phyloP scores from a whole-genome alignment of 116 monocot species.

The Papilionanthe hybrid region DNA sequence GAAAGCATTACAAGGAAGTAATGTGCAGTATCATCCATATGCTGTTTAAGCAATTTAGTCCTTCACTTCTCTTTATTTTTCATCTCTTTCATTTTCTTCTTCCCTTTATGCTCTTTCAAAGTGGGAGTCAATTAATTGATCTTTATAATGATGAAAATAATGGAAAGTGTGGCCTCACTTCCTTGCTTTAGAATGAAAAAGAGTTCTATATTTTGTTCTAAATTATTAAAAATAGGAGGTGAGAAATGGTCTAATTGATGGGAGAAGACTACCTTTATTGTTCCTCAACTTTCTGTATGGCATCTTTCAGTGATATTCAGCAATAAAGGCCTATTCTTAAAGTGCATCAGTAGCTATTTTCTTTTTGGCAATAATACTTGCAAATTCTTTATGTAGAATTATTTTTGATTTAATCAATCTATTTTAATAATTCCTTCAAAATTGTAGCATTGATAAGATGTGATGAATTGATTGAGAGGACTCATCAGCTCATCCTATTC shows the following conservation, averaged over 20 bases:
- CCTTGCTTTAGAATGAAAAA: neutral
- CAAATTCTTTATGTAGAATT: too few species aligned
- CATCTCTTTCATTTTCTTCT: neutral
- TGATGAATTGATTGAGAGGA: too few species aligned
- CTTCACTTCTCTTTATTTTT: neutral
- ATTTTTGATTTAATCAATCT: too few species aligned
- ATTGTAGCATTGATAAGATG: too few species aligned
- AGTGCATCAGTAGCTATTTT: slow-evolving; percentile 2
- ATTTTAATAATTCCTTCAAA: too few species aligned
- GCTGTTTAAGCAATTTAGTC: too few species aligned
- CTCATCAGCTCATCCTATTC: too few species aligned
- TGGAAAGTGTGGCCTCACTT: neutral
- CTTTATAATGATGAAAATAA: neutral
- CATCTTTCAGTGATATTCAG: neutral
- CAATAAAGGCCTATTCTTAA: neutral
- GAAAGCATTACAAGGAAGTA: slow-evolving; percentile 5
- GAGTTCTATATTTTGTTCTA: neutral
- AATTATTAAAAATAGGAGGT: neutral
- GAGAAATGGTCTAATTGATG: neutral
- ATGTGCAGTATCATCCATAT: neutral
- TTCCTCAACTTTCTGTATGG: neutral
- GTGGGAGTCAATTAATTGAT: neutral
- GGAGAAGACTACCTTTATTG: neutral
- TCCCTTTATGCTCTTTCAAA: neutral
- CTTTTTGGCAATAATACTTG: neutral